A percentile compares a stretch with the other conserved stretches of the same genome.
Evolutionary conservation across 1,284 basidiomycete genomes (phyloP).

Genomic region (Cryptococcus sp.): DNA sequence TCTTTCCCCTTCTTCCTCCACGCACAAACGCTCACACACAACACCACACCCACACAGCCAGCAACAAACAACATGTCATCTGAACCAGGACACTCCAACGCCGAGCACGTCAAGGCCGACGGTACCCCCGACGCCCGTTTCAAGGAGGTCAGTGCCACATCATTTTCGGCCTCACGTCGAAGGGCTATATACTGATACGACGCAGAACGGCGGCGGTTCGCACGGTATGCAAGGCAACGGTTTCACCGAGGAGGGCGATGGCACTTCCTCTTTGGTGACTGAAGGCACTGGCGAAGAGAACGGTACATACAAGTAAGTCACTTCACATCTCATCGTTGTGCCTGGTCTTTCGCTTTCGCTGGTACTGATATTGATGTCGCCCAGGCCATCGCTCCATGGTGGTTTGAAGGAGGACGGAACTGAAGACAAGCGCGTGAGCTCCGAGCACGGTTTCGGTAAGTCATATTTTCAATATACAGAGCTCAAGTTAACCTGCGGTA

Average conservation of each 20-base stretch:
- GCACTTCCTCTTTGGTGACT: slow-evolving; percentile 40
- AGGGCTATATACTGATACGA: slow-evolving; percentile 4
- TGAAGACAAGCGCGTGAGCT: slow-evolving; percentile 38
- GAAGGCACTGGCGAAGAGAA: slow-evolving; percentile 45
- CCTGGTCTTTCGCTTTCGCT: not conserved
- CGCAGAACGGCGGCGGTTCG: slow-evolving; percentile 42
- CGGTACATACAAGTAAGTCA: slow-evolving; percentile 39
- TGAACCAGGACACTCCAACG: slow-evolving; percentile 36
- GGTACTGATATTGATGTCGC: not conserved
- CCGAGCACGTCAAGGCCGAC: slow-evolving; percentile 33
- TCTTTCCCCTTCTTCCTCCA: too few relatives aligned
- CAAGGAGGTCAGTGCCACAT: slow-evolving; percentile 37
- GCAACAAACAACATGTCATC: slow-evolving; percentile 15
- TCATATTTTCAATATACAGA: too few relatives aligned
- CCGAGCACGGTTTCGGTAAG: slow-evolving; percentile 27
- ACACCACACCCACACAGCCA: not conserved
- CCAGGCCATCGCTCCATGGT: slow-evolving; percentile 39
- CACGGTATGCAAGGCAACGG: slow-evolving; percentile 44
- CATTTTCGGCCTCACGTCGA: not conserved
- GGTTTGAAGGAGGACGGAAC: slow-evolving; percentile 42
- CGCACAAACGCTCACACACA: not conserved
- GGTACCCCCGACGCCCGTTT: slow-evolving; percentile 48
- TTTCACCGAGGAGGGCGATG: slow-evolving; percentile 44
- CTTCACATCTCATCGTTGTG: not conserved
- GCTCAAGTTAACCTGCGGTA: slow-evolving; percentile 1